Evolutionary conservation across 192 early-diverging fungal species (phyloP).

Genomic region (Podila epigama): DNA sequence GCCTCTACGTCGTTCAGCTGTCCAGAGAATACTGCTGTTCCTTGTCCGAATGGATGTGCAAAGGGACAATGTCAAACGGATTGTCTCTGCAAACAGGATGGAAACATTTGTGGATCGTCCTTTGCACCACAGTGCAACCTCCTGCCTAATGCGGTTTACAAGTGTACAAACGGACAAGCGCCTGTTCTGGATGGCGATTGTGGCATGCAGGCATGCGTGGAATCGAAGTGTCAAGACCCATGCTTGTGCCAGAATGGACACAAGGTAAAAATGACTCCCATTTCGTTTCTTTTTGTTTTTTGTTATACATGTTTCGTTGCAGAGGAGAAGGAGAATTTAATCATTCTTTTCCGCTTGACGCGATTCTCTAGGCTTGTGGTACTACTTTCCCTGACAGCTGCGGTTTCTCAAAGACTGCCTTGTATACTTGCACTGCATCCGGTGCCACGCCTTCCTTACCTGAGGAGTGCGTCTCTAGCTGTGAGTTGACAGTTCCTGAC

Average conservation of each 20-base stretch:
- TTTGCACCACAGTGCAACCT: not conserved
- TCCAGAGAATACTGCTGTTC: not conserved
- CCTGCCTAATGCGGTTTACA: not conserved
- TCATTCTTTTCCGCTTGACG: not conserved
- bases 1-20: not conserved
- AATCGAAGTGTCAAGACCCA: not conserved
- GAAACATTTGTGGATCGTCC: conserved; percentile 1
- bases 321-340: too few relatives aligned
- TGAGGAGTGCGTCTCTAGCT: not conserved
- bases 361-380: not conserved
- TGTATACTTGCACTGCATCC: not conserved
- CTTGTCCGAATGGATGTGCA: conserved; percentile 5
- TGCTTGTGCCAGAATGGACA: not conserved
- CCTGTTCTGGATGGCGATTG: not conserved
- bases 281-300: too few relatives aligned
- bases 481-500: not conserved
- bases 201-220: not conserved
- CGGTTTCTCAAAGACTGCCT: not conserved
- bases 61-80: not conserved
- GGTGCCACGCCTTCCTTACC: not conserved
- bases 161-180: not conserved
- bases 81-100: not conserved
- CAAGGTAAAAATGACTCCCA: not conserved
- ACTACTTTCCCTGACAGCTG: not conserved
- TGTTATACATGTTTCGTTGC: too few relatives aligned